Evolutionary conservation across 2,329 filamentous ascomycete species (phyloP), one percentile per base, ranked within the genome.

Genomic region (Beauveria caledonica): DNA sequence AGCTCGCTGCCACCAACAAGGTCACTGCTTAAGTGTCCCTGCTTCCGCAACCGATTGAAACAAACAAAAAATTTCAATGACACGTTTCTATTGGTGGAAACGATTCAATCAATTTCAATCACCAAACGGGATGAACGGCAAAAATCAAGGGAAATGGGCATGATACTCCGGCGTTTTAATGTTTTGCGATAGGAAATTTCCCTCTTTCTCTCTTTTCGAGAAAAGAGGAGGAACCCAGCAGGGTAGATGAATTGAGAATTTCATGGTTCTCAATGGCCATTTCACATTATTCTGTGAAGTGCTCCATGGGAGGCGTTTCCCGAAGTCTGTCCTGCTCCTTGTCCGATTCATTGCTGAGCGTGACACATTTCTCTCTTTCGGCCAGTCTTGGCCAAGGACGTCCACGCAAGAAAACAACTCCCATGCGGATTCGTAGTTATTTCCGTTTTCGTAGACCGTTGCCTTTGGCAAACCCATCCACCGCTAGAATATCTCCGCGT

Each of bases 401-500:
- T 39, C 19, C 46, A 36, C 49, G 42, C 44, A 49, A 53, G 51
- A 56, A 23, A 54, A 27, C 10, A 45, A 23, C 17, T 42, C 48
- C 10, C 45, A 36, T 27, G 36, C 25, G 19, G 27, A 40, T 21
- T 11, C 53, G 48, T 57, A 57, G 50, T 10, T 39, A 19, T 15
- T 21, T 11, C 17, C n/a, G 13, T 15, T 13, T 36, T 27, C 45
- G 61, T 54, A 58, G 40, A 53, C 25, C 33, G 13, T 13, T 46
- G 27, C 42, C 36, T 27, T 5, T 5, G 4, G 29, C 44, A 29
- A 39, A 36, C 25, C 8, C n/a, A 40, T 59, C 61, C 33, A 72
- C 77, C 89, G 90, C 90, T 86, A 88, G 82, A 78, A 84, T 91
- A 96, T 96, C 90, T 88, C 89, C 90, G 86, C 86, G 85, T 87